phyloP scores from a whole-genome alignment of 2,329 filamentous ascomycete species.

The Neoarthrinium moseri region DNA sequence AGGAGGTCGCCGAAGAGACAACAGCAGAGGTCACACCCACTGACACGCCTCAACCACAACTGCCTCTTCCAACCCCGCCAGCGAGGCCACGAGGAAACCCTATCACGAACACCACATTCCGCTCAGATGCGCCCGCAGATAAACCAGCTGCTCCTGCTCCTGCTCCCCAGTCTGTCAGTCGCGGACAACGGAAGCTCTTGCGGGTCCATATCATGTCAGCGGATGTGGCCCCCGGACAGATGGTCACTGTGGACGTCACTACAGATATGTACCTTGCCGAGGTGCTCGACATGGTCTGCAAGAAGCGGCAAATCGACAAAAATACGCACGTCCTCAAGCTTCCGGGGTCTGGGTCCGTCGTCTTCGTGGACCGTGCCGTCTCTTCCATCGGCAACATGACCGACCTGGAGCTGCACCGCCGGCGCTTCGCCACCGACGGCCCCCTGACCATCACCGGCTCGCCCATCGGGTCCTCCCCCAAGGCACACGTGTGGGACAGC shows the following conservation, averaged over 20 bases:
- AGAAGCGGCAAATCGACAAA: constrained; percentile 76
- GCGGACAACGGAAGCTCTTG: constrained; percentile 69
- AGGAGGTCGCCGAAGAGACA: constrained; percentile 38
- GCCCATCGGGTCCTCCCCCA: constrained; percentile 69
- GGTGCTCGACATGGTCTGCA: constrained; percentile 75
- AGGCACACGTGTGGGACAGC: constrained; percentile 55
- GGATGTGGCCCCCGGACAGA: constrained; percentile 70
- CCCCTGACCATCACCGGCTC: constrained; percentile 67
- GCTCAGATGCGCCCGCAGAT: constrained; percentile 56
- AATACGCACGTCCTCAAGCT: constrained; percentile 77
- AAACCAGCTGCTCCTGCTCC: constrained; percentile 48
- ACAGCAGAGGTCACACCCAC: constrained; percentile 41
- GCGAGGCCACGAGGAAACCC: constrained; percentile 51
- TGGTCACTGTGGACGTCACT: constrained; percentile 72
- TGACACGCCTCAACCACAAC: constrained; percentile 46
- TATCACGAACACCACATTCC: constrained; percentile 60
- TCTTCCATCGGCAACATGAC: constrained; percentile 73
- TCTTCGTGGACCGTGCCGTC: constrained; percentile 74
- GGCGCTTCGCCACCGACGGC: constrained; percentile 74
- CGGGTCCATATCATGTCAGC: constrained; percentile 70
- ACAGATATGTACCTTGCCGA: constrained; percentile 83
- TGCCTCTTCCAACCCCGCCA: constrained; percentile 25
- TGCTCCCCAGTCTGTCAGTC: constrained; percentile 38
- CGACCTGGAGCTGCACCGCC: constrained; percentile 73
- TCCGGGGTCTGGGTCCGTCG: constrained; percentile 70